phyloP scores from a whole-genome alignment of 306 rosid species.

The Castanea sativa region DNA sequence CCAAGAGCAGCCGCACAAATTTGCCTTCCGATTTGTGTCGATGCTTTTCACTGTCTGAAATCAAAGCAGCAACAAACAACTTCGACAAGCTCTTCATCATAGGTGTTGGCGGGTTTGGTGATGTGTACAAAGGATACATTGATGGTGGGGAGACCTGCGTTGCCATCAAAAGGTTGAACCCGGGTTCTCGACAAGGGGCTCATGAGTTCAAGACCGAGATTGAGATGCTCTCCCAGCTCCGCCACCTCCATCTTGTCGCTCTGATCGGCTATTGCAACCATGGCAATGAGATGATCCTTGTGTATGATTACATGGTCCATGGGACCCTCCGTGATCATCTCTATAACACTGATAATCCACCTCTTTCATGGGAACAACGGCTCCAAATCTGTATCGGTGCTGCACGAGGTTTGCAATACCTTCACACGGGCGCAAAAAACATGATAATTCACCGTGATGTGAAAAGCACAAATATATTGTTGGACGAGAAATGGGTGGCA shows the following conservation, averaged over 20 bases:
- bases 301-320: too few relatives aligned
- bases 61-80: constrained; percentile 15
- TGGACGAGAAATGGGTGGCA: constrained; percentile 27
- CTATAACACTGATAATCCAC: too few relatives aligned
- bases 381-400: constrained; percentile 10
- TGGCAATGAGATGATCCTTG: too few relatives aligned
- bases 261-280: too few relatives aligned
- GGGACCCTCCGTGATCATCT: too few relatives aligned
- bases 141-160: constrained; percentile 9
- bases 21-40: constrained; percentile 13
- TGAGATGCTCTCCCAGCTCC: constrained; percentile 30
- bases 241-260: neutral
- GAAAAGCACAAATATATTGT: constrained; percentile 17
- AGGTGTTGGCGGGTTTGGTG: constrained; percentile 36
- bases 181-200: constrained; percentile 6
- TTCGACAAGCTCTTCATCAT: neutral
- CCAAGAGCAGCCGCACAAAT: neutral
- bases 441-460: constrained; percentile 26
- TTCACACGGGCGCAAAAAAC: neutral
- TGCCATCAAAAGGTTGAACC: constrained; percentile 29
- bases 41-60: constrained; percentile 3
- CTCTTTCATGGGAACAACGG: constrained; percentile 2
- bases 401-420: constrained; percentile 4
- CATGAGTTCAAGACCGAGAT: constrained; percentile 30
- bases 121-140: neutral